phyloP scores from a whole-genome alignment of 78 protist species.

The Chrysochromulina tobinii region DNA sequence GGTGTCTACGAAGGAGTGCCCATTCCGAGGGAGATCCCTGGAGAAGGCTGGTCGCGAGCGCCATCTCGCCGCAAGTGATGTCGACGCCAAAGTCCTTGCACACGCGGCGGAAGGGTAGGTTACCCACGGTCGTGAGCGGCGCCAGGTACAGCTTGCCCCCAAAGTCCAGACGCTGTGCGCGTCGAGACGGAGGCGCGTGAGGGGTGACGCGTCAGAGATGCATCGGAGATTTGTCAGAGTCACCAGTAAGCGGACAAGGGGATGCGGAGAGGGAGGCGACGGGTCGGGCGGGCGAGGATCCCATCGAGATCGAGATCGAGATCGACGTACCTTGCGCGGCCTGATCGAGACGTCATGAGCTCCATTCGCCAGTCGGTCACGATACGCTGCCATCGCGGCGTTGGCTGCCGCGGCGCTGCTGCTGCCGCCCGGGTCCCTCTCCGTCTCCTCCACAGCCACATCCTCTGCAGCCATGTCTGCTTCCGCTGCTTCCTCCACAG shows the following conservation, averaged over 20 bases:
- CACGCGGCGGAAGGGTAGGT: slow-evolving; percentile 92
- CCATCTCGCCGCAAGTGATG: slow-evolving; percentile 41
- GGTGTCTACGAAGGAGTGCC: slow-evolving; percentile 35
- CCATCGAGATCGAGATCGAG: no score
- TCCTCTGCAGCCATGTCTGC: background rate
- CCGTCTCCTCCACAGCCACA: background rate
- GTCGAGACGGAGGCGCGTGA: no score
- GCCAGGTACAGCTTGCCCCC: slow-evolving; percentile 85
- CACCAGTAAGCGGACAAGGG: no score
- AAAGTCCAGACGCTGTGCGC: slow-evolving; percentile 58
- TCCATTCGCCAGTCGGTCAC: no score
- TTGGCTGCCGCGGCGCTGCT: no score
- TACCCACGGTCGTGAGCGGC: slow-evolving; percentile 98
- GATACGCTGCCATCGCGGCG: no score
- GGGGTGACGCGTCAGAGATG: no score
- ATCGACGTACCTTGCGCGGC: no score
- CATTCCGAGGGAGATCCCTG: background rate
- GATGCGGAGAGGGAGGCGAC: no score
- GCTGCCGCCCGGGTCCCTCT: background rate
- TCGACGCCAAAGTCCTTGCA: slow-evolving; percentile 16
- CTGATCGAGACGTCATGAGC: no score
- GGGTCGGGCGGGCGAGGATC: no score
- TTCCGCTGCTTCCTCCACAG: background rate
- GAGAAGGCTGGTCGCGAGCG: slow-evolving; percentile 4
- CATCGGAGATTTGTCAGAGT: no score